Conservation (phyloP, 2,329 filamentous ascomycete species). For the Pochonia chlamydosporia region DNA sequence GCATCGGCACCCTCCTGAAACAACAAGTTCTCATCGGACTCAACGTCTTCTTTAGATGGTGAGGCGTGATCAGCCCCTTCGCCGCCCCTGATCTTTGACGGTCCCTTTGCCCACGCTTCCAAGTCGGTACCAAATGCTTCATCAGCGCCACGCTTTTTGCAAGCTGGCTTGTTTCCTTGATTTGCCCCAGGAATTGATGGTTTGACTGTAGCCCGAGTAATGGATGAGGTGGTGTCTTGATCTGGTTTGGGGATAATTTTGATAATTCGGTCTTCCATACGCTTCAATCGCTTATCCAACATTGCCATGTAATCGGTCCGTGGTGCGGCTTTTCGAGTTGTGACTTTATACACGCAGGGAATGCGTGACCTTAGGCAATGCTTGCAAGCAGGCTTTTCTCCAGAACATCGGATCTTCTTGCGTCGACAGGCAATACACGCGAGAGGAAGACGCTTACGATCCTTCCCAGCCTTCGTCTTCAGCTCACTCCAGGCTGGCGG, state of each 20-base stretch:
- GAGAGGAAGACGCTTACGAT: conserved; percentile 84
- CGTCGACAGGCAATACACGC: conserved; percentile 93
- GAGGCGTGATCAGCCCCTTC: conserved; percentile 31
- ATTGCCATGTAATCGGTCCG: conserved; percentile 99
- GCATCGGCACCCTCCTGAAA: conserved; percentile 77
- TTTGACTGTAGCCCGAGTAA: conserved; percentile 79
- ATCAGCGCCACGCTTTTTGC: conserved; percentile 77
- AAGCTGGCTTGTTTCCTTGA: conserved; percentile 35
- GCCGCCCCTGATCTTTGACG: conserved; percentile 44
- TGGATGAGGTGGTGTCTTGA: conserved; percentile 57
- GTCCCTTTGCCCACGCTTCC: conserved; percentile 69
- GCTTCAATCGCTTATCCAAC: conserved; percentile 89
- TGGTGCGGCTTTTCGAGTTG: conserved; percentile 86
- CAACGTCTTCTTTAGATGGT: conserved; percentile 51
- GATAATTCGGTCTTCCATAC: conserved; percentile 97
- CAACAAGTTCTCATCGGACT: conserved; percentile 69
- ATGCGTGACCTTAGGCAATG: conserved; percentile 89
- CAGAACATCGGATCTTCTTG: conserved; percentile 97
- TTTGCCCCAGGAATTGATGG: conserved; percentile 60
- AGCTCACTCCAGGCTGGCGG: conserved; percentile 72
- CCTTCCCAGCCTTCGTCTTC: conserved; percentile 91
- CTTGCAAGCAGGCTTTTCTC: conserved; percentile 95
- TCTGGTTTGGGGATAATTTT: conserved; percentile 89
- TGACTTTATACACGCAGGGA: conserved; percentile 96
- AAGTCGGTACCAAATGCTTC: conserved; percentile 82